Evolutionary conservation across 257 asterid species (phyloP).

Genomic region (Marsdenia floribunda): DNA sequence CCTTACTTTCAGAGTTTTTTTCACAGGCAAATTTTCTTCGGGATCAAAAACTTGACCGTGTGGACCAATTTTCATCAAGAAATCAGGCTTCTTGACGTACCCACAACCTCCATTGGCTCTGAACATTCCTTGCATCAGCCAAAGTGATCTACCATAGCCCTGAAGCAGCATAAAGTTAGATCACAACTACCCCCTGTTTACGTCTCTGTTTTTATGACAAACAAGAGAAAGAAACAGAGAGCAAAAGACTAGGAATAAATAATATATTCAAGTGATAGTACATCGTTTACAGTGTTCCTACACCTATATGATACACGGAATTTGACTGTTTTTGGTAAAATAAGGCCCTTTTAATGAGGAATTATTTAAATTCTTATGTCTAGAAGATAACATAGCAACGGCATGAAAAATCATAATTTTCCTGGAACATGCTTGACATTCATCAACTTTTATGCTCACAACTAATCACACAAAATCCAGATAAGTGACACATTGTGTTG

Average conservation of each 20-base stretch:
- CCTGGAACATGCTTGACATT: not conserved
- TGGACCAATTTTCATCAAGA: constrained; percentile 47
- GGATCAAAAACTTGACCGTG: constrained; percentile 47
- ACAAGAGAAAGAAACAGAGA: not conserved
- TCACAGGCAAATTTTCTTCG: constrained; percentile 39
- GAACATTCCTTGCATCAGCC: constrained; percentile 92
- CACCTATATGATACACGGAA: not conserved
- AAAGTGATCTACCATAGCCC: constrained; percentile 83
- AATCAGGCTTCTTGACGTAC: constrained; percentile 72
- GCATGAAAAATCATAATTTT: not conserved
- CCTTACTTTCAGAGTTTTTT: constrained; percentile 61
- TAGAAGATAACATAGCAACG: not conserved
- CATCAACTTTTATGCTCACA: not conserved
- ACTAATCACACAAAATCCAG: not conserved
- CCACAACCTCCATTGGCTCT: constrained; percentile 80
- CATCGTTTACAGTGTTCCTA: not conserved
- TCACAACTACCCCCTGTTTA: not conserved
- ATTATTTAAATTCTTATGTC: not conserved
- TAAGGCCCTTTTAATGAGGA: not conserved
- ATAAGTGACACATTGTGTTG: not conserved
- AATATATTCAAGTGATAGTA: not conserved
- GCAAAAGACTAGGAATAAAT: not conserved
- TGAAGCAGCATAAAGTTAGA: constrained; percentile 11
- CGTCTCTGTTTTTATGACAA: not conserved
- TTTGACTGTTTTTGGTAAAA: not conserved